phyloP scores from a whole-genome alignment of 2,329 filamentous ascomycete species.

The Diaporthe amygdali region DNA sequence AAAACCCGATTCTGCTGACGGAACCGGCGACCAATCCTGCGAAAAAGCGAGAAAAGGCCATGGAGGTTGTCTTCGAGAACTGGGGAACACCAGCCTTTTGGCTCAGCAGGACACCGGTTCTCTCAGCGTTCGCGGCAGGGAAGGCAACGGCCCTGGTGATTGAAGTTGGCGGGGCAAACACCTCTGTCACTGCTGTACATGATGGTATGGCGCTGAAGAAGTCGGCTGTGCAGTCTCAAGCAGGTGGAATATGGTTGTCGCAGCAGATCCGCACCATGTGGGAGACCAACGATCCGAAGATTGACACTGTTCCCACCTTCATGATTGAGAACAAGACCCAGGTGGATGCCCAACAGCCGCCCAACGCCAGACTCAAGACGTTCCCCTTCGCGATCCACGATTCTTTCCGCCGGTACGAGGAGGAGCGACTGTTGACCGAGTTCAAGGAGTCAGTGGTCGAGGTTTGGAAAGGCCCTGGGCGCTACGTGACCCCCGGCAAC shows the following conservation, averaged over 20 bases:
- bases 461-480: conserved; percentile 83
- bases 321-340: conserved; percentile 85
- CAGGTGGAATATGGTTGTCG: conserved; percentile 90
- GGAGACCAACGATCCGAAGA: conserved; percentile 68
- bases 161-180: conserved; percentile 87
- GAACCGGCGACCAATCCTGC: conserved; percentile 91
- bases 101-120: conserved; percentile 84
- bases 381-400: conserved; percentile 67
- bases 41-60: conserved; percentile 90
- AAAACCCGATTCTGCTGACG: conserved; percentile 91
- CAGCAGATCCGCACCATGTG: conserved; percentile 85
- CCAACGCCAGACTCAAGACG: conserved; percentile 76
- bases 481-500: conserved; percentile 69
- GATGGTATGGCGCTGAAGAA: conserved; percentile 95
- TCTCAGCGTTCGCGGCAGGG: conserved; percentile 89
- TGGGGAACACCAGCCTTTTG: conserved; percentile 97
- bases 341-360: conserved; percentile 83
- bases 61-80: conserved; percentile 96
- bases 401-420: conserved; percentile 83
- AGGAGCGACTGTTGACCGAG: conserved; percentile 91
- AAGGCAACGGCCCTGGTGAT: conserved; percentile 93
- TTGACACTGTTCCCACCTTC: conserved; percentile 83
- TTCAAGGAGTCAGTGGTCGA: conserved; percentile 99
- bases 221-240: conserved; percentile 81
- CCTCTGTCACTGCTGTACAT: conserved; percentile 88